Conservation (phyloP, 495 filamentous ascomycete species). For the Tuber umbilicatum region DNA sequence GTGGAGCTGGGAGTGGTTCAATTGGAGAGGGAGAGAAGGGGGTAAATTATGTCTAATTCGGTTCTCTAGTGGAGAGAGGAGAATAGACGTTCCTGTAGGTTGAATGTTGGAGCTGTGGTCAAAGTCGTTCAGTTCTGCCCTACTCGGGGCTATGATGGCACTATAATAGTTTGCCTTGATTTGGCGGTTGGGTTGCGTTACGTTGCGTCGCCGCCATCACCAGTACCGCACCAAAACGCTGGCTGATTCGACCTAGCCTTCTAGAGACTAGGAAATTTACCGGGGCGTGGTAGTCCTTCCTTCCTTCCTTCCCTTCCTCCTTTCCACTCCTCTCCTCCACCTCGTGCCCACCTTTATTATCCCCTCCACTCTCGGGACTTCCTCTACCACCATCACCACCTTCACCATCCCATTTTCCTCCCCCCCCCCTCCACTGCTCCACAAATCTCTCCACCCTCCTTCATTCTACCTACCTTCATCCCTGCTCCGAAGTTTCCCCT, state of each 20-base stretch:
- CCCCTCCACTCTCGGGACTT: not conserved
- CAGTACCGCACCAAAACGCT: not conserved
- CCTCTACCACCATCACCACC: not conserved
- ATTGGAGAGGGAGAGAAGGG: not conserved
- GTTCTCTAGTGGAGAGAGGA: not conserved
- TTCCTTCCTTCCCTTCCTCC: not conserved
- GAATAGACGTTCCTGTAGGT: not conserved
- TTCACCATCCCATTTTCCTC: not conserved
- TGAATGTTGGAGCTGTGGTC: not conserved
- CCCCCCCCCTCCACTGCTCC: not conserved
- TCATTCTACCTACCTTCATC: not conserved
- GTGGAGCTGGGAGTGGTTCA: not conserved
- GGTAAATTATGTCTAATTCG: not conserved
- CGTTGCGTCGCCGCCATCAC: slow-evolving; percentile 5
- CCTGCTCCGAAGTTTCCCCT: not conserved
- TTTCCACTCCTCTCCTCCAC: not conserved
- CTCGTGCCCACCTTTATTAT: not conserved
- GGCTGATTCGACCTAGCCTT: not conserved
- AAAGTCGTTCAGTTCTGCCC: not conserved
- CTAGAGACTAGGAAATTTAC: not conserved
- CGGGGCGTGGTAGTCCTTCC: not conserved
- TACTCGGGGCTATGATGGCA: not conserved
- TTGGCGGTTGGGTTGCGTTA: slow-evolving; percentile 5
- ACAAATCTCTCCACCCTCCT: not conserved
- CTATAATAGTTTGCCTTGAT: not conserved